Evolutionary conservation across 345 rosid genomes (phyloP), one percentile per base, ranked within the genome.

Genomic region (Melaleuca alternifolia): DNA sequence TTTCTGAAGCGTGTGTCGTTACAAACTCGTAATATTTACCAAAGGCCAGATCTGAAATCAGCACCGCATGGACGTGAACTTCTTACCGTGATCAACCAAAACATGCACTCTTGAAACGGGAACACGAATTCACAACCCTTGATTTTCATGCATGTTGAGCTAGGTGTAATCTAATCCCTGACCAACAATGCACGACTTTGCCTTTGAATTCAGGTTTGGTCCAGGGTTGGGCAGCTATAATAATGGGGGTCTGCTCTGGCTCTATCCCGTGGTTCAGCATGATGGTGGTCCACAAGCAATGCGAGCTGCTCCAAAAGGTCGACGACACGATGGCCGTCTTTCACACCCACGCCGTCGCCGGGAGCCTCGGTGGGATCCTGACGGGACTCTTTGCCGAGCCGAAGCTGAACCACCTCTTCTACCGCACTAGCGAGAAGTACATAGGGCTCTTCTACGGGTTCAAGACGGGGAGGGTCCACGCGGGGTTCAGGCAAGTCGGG

Each of bases 191-290:
- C 81, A 20, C 11, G 1, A 18, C 48, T 71, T 71, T 5, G 26
- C 81, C 79, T 65, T 33, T 71, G 1, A 71, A 71, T 71, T 71
- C 75, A 92, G 93, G 93, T 7, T 85, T 92, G 81, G 92, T 92
- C 84, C 92, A 92, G 87, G 92, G 92, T 87, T 92, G 94, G 93
- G 92, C 93, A 75, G 92, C 94, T 6, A 87, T 93, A 28, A 13
- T 90, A 76, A 91, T 93, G 93, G 93, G 94, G 14, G 2, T 91
- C 56, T 91, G 89, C 61, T 91, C 92, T 4, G 93, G 92, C 33
- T 91, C 93, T 37, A 88, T 93, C 87, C 94, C 94, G 5, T 93
- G 94, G 94, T 90, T 87, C 33, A 91, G 92, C 44, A 93, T 91
- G 92, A 91, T 93, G 94, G 92, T 91, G 52, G 86, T 91, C 76